Evolutionary conservation across 768 basidiomycete species (phyloP).

Genomic region (Kwoniella bestiolae): DNA sequence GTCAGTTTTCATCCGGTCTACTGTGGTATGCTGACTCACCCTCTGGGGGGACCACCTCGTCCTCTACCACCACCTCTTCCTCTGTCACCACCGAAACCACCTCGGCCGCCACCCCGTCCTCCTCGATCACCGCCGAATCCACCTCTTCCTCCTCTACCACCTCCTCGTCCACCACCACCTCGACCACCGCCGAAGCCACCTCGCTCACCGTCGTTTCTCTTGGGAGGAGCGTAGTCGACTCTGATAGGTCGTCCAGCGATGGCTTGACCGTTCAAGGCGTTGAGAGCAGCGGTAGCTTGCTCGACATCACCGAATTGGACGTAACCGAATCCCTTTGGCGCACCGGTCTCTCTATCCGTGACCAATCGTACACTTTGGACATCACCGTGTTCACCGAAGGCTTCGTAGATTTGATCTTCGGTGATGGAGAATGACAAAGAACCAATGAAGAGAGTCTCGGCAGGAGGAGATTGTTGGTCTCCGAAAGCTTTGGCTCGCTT

Average conservation of each 20-base stretch:
- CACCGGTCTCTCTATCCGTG: conserved; percentile 87
- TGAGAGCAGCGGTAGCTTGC: conserved; percentile 77
- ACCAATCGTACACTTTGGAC: conserved; percentile 87
- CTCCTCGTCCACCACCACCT: conserved; percentile 52
- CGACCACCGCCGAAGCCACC: conserved; percentile 35
- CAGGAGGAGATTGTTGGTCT: conserved; percentile 69
- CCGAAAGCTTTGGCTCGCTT: conserved; percentile 77
- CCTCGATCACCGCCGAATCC: conserved; percentile 30
- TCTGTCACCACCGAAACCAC: conserved; percentile 54
- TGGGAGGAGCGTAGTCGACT: conserved; percentile 64
- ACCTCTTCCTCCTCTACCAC: conserved; percentile 29
- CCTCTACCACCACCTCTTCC: conserved; percentile 61
- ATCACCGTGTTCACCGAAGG: conserved; percentile 83
- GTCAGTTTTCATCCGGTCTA: conserved; percentile 9
- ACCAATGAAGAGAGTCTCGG: conserved; percentile 82
- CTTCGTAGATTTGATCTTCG: conserved; percentile 86
- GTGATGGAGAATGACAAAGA: conserved; percentile 79
- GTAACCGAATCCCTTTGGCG: conserved; percentile 94
- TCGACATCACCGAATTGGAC: conserved; percentile 87
- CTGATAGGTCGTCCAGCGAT: conserved; percentile 80
- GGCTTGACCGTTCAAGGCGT: conserved; percentile 70
- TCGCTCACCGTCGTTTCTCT: conserved; percentile 59
- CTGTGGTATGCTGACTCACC: conserved; percentile 24
- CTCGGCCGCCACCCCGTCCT: conserved; percentile 51
- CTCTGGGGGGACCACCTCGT: conserved; percentile 21